A percentile compares a stretch with the other conserved stretches of the same genome.
Conservation (phyloP, 2,329 filamentous ascomycete genomes). For the Neopestalotiopsis rosae region DNA sequence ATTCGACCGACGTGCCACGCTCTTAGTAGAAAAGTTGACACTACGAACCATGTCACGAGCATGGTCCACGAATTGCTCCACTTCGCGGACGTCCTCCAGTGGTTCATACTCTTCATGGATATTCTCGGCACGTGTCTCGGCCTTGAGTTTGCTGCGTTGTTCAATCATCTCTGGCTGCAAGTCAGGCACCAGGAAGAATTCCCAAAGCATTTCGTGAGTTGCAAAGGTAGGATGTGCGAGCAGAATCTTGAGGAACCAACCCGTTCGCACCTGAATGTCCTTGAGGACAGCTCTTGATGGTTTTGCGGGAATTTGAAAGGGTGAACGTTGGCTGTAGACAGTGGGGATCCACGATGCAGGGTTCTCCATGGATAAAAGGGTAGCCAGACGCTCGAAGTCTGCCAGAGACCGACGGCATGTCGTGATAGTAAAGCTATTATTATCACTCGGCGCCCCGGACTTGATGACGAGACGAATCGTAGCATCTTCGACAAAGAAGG, state of each 20-base stretch:
- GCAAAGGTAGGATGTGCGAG: conserved; percentile 90
- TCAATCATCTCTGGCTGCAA: conserved; percentile 90
- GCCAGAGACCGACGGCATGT: conserved; percentile 86
- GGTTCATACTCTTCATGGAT: conserved; percentile 90
- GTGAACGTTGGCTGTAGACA: conserved; percentile 77
- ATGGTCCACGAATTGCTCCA: conserved; percentile 91
- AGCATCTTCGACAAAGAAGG: conserved; percentile 96
- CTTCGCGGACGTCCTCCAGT: conserved; percentile 81
- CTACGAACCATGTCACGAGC: conserved; percentile 88
- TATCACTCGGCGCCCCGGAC: conserved; percentile 83
- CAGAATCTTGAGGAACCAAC: conserved; percentile 87
- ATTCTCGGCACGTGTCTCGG: conserved; percentile 80
- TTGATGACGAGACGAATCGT: conserved; percentile 93
- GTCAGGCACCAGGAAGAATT: conserved; percentile 97
- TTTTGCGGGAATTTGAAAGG: conserved; percentile 91
- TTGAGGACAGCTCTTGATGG: conserved; percentile 86
- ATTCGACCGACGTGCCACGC: conserved; percentile 80
- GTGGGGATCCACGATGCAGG: conserved; percentile 94
- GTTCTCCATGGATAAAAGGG: conserved; percentile 84
- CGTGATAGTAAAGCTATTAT: conserved; percentile 88
- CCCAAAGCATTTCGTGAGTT: conserved; percentile 97
- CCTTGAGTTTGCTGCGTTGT: conserved; percentile 85
- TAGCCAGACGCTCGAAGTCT: conserved; percentile 90
- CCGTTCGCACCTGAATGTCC: conserved; percentile 84
- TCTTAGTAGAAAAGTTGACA: conserved; percentile 83